A percentile compares a stretch with the other conserved stretches of the same genome.
These are phyloP conservation scores for Coniosporium tulheliwenetii DNA, from an alignment of 2,329 filamentous ascomycete genomes.

Conservation along the genomic window DNA sequence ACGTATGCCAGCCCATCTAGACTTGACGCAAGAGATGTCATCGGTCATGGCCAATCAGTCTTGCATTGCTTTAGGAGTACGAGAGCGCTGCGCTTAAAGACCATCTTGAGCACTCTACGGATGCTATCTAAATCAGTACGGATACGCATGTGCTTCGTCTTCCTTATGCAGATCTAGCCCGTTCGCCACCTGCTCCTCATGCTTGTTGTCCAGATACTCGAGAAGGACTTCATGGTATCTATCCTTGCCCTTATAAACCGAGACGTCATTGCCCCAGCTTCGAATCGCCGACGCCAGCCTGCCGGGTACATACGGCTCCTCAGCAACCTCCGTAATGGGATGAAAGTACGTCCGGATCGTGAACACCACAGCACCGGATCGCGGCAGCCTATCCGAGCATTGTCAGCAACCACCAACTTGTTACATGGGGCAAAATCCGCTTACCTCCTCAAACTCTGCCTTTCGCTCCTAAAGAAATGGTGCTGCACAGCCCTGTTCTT, in stretches of 20 bases:
- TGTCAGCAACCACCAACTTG: not conserved
- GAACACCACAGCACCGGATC: conserved; percentile 41
- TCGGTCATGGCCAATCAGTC: too few relatives aligned
- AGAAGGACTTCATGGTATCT: conserved; percentile 58
- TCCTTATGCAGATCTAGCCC: conserved; percentile 53
- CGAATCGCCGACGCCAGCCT: conserved; percentile 61
- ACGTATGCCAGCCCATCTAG: too few relatives aligned
- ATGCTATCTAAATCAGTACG: conserved; percentile 25
- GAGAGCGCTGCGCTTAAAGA: too few relatives aligned
- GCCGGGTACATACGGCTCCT: conserved; percentile 64
- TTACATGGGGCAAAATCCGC: conserved; percentile 1
- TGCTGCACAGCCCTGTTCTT: conserved; percentile 57
- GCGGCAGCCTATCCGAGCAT: conserved; percentile 20
- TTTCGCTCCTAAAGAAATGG: conserved; percentile 63
- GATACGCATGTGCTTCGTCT: conserved; percentile 46
- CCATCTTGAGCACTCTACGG: too few relatives aligned
- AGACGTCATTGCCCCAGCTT: conserved; percentile 69
- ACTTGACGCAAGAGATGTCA: too few relatives aligned
- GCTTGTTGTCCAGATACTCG: conserved; percentile 60
- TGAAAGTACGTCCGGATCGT: conserved; percentile 72
- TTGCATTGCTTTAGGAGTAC: too few relatives aligned
- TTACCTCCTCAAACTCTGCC: conserved; percentile 49
- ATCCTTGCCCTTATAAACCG: conserved; percentile 62
- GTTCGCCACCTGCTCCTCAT: conserved; percentile 53
- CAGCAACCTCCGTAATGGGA: conserved; percentile 49